Percentiles rank a stretch among this genome's conserved stretches.
Conservation (phyloP, 768 basidiomycete species). For the Leccinum barrowsii region DNA sequence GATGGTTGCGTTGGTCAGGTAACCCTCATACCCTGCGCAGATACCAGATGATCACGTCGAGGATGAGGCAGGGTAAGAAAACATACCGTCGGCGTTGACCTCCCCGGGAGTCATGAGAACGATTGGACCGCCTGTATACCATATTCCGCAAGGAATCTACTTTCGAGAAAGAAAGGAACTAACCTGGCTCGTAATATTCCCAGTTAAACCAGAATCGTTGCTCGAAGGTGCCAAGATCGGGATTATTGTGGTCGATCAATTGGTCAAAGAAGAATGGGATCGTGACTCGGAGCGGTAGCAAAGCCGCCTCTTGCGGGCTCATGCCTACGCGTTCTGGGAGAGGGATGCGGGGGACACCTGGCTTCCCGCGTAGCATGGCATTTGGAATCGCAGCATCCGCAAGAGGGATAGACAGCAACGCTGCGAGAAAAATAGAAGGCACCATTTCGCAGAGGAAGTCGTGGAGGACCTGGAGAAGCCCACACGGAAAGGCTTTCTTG, state of each 20-base stretch:
- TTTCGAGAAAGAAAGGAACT: background rate
- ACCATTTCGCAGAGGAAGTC: background rate
- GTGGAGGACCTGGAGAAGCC: background rate
- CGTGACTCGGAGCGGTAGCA: constrained; percentile 20
- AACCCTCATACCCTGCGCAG: constrained; percentile 35
- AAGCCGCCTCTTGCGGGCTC: constrained; percentile 21
- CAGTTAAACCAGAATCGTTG: constrained; percentile 72
- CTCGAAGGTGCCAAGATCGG: constrained; percentile 66
- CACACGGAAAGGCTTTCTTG: background rate
- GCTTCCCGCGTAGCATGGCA: constrained; percentile 23
- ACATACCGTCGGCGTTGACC: constrained; percentile 44
- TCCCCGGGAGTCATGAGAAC: constrained; percentile 60
- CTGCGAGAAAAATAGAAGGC: constrained; percentile 2
- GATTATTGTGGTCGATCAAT: constrained; percentile 45
- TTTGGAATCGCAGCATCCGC: constrained; percentile 19
- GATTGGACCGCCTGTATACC: constrained; percentile 24
- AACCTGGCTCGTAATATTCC: constrained; percentile 60
- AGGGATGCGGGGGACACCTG: constrained; percentile 13
- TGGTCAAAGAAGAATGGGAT: constrained; percentile 32
- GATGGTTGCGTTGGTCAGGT: constrained; percentile 64
- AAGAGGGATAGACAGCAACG: constrained; percentile 10
- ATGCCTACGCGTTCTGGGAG: constrained; percentile 8
- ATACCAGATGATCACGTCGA: background rate
- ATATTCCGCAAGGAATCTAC: background rate
- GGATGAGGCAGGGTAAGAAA: background rate